Base-by-base conservation (phyloP, 2,329 filamentous ascomycete genomes). In the Penicillium sclerotigenum region DNA sequence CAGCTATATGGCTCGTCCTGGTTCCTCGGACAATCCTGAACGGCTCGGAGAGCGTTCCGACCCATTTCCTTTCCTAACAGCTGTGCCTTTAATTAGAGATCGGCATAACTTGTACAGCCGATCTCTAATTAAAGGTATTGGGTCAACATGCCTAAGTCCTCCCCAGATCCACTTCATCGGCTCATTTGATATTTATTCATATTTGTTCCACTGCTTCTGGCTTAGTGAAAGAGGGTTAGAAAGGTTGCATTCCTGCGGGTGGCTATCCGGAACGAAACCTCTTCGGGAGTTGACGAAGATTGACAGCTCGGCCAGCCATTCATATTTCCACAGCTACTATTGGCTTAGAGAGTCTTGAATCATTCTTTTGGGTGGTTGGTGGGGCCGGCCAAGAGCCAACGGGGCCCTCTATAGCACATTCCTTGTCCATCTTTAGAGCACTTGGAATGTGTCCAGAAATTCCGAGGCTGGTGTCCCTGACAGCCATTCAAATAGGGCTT, bases 401-500 rank as follows among this genome's bases (percentile, higher is more conserved):
- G 58, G 58, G 61, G 56, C 65, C 37, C 48, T 49, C 59, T 57
- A 60, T 51, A 55, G 51, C 48, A 61, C 72, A 74, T 74, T 74
- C 72, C 65, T 66, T 52, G 54, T 54, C 59, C 65, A 66, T 69
- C 67, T 69, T 66, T 68, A 68, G 66, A 52, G 64, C 55, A 48
- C 28, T 13, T 59, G 72, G 72, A 74, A 74, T 74, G 72, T 64
- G 55, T 56, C 58, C 42, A 64, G 60, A 73, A 73, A 68, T 53
- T 57, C 60, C 61, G 71, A 69, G 72, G 72, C 72, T 74, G 72
- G 72, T 47, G 56, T 47, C 51, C 58, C 33, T 59, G 47, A 56
- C 57, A 56, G 60, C 60, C 63, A 65, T 74, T 74, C 72, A 74
- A 74, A 74, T 73, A 74, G 62, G 56, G 61, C 64, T 52, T 66